Evolutionary conservation across 129 eudicot genomes (phyloP).

Genomic region (Calendula officinalis): DNA sequence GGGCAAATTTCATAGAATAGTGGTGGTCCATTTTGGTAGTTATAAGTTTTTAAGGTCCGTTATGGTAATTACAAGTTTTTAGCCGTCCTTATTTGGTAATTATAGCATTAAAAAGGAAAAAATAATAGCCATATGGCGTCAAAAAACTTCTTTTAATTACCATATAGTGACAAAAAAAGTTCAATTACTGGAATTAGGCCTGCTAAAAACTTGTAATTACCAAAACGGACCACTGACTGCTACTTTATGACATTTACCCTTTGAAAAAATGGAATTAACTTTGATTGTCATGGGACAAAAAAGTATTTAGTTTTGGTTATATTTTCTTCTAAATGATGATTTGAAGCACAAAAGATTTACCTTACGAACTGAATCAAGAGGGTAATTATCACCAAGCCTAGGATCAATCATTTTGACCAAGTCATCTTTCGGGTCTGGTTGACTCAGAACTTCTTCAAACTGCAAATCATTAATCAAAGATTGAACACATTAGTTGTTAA

Average conservation of each 20-base stretch:
- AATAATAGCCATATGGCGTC: too few relatives aligned
- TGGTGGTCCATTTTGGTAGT: too few relatives aligned
- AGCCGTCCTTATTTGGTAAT: too few relatives aligned
- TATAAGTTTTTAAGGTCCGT: too few relatives aligned
- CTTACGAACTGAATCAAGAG: constrained; percentile 74
- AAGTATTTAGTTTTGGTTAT: too few relatives aligned
- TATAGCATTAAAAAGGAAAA: too few relatives aligned
- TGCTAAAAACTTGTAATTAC: too few relatives aligned
- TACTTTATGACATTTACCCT: not conserved
- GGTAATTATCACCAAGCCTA: constrained; percentile 66
- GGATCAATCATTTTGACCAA: constrained; percentile 73
- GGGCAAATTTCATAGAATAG: too few relatives aligned
- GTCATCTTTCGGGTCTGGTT: constrained; percentile 52
- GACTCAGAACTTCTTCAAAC: constrained; percentile 68
- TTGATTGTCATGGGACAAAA: constrained; percentile 1
- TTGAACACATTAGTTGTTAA: constrained; percentile 1
- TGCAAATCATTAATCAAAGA: constrained; percentile 21
- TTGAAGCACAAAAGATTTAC: constrained; percentile 27
- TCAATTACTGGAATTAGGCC: too few relatives aligned
- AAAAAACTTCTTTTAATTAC: too few relatives aligned
- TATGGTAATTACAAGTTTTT: too few relatives aligned
- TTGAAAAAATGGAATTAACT: not conserved
- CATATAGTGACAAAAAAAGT: too few relatives aligned
- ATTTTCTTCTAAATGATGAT: constrained; percentile 1
- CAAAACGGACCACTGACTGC: not conserved